Conservation (phyloP, 1,284 basidiomycete genomes). For the Ceratobasidium sp. region DNA sequence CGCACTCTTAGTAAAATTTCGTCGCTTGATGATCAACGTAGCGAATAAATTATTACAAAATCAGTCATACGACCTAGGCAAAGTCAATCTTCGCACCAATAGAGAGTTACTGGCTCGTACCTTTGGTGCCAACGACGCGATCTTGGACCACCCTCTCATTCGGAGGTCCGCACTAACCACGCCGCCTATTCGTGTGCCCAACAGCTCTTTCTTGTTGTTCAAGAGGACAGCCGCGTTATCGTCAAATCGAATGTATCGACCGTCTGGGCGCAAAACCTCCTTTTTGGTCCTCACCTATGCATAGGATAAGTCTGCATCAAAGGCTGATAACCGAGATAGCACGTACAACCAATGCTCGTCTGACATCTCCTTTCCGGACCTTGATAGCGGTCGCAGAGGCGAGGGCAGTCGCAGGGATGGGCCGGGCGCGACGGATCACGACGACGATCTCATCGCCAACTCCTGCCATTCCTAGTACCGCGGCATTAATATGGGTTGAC, state of each 20-base stretch:
- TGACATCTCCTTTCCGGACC: constrained; percentile 92
- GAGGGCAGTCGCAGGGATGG: constrained; percentile 64
- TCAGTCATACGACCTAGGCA: constrained; percentile 23
- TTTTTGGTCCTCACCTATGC: constrained; percentile 79
- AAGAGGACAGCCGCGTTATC: constrained; percentile 97
- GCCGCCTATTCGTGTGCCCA: constrained; percentile 94
- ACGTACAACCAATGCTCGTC: constrained; percentile 85
- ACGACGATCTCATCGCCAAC: constrained; percentile 97
- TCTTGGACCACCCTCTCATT: constrained; percentile 94
- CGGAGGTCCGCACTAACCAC: constrained; percentile 92
- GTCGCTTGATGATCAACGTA: background rate
- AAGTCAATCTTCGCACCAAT: background rate
- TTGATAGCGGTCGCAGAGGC: constrained; percentile 72
- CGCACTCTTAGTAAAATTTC: background rate
- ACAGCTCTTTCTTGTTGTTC: constrained; percentile 97
- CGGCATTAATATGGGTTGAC: constrained; percentile 37
- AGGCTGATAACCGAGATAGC: background rate
- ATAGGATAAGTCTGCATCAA: background rate
- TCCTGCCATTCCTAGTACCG: constrained; percentile 62
- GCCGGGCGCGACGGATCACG: constrained; percentile 92
- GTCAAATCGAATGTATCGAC: constrained; percentile 89
- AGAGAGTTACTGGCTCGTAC: constrained; percentile 61
- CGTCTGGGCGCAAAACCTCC: constrained; percentile 84
- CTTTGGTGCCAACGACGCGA: constrained; percentile 91
- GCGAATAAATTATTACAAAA: background rate